Evolutionary conservation across 345 rosid species (phyloP).

Genomic region (Carallia pectinifolia): DNA sequence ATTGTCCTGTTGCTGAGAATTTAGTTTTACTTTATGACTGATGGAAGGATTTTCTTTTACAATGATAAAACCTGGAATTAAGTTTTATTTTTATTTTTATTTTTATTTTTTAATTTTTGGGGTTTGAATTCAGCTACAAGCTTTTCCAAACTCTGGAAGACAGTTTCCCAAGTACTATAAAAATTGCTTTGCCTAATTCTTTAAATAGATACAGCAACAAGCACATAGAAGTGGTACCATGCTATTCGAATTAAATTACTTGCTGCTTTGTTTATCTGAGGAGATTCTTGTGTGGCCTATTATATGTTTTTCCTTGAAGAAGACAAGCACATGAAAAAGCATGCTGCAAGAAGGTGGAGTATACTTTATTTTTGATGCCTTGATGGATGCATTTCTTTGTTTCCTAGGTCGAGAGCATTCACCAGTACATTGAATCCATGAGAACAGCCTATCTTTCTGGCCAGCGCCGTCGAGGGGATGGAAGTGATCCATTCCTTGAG

Average conservation of each 20-base stretch:
- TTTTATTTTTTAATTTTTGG: no score
- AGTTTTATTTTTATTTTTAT: no score
- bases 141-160: neutral
- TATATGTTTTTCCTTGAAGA: neutral
- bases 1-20: neutral
- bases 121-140: slow-evolving; percentile 2
- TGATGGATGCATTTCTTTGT: slow-evolving; percentile 1
- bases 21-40: neutral
- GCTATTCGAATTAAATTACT: neutral
- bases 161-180: neutral
- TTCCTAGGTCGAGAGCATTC: slow-evolving; percentile 79
- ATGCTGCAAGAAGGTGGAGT: neutral
- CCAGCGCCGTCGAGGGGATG: slow-evolving; percentile 80
- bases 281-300: neutral
- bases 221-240: neutral
- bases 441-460: slow-evolving; percentile 83
- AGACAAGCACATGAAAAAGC: neutral
- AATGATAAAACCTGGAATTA: neutral
- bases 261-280: neutral
- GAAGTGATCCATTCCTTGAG: slow-evolving; percentile 84
- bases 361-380: slow-evolving; percentile 1
- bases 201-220: no score
- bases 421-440: slow-evolving; percentile 90
- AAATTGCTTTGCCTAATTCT: neutral
- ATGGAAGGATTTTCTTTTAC: neutral